Conservation (phyloP, 352 stramenopile species). For the Globisporangium apiculatum region DNA sequence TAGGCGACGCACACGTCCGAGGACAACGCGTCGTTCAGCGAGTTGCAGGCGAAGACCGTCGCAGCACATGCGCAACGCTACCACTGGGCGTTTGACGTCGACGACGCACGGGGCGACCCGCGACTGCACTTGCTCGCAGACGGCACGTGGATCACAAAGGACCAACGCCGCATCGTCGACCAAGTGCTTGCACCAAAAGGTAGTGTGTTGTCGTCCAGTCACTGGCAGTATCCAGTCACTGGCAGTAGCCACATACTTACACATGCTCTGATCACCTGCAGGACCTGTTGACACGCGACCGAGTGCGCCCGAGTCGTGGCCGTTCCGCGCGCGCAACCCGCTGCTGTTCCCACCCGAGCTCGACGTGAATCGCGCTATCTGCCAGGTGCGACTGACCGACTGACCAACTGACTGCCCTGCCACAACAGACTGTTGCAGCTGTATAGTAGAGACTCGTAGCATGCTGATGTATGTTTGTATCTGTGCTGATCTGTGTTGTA, state of each 20-base stretch:
- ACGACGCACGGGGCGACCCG: constrained; percentile 40
- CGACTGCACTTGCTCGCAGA: constrained; percentile 66
- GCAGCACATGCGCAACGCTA: constrained; percentile 61
- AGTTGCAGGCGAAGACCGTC: constrained; percentile 65
- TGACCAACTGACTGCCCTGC: too few relatives aligned
- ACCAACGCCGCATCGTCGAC: constrained; percentile 54
- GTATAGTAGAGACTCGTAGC: not conserved
- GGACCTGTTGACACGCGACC: constrained; percentile 52
- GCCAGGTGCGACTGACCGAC: constrained; percentile 25
- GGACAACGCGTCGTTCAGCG: constrained; percentile 75
- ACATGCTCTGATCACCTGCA: constrained; percentile 6
- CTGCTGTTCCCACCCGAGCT: constrained; percentile 74
- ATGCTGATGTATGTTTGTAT: not conserved
- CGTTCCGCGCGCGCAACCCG: constrained; percentile 63
- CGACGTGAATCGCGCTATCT: constrained; percentile 47
- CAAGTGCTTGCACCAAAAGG: constrained; percentile 51
- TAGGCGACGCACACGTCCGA: constrained; percentile 79
- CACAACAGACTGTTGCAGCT: not conserved
- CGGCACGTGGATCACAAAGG: constrained; percentile 66
- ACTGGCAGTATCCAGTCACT: not conserved
- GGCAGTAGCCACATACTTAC: too few relatives aligned
- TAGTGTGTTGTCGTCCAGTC: constrained; percentile 3
- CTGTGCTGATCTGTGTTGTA: not conserved
- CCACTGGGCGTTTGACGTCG: constrained; percentile 72
- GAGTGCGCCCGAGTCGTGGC: constrained; percentile 66